Conservation (phyloP, 495 filamentous ascomycete species). For the Penicillium cinerascens region DNA sequence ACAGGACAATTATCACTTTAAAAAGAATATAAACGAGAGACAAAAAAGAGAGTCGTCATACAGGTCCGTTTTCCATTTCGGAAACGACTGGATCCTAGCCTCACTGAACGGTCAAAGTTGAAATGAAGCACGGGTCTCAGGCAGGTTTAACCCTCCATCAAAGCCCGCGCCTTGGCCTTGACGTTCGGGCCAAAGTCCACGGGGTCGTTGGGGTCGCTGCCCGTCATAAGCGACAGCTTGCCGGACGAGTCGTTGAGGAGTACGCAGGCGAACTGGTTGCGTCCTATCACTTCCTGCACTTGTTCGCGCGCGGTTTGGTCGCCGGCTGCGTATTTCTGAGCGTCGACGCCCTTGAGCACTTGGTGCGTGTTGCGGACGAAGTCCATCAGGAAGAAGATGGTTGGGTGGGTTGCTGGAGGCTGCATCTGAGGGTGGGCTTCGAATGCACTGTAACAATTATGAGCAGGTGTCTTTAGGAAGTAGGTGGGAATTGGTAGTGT, state of each 20-base stretch:
- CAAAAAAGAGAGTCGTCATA: neutral
- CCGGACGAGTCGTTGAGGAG: slow-evolving; percentile 28
- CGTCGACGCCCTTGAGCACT: slow-evolving; percentile 24
- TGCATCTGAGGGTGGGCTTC: slow-evolving; percentile 32
- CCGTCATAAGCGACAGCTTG: slow-evolving; percentile 24
- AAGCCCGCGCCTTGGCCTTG: slow-evolving; percentile 14
- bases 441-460: slow-evolving; percentile 20
- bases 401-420: slow-evolving; percentile 28
- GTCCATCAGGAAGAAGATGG: slow-evolving; percentile 32
- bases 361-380: slow-evolving; percentile 32
- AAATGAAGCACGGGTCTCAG: neutral
- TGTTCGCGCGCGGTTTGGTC: slow-evolving; percentile 14
- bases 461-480: slow-evolving; percentile 2
- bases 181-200: slow-evolving; percentile 30
- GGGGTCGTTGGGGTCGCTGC: slow-evolving; percentile 18
- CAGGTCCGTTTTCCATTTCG: neutral
- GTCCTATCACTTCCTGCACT: slow-evolving; percentile 24
- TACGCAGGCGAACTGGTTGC: slow-evolving; percentile 26
- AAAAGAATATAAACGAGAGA: neutral
- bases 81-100: neutral
- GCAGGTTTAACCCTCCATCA: slow-evolving; percentile 6
- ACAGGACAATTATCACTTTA: neutral
- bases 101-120: neutral
- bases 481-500: neutral
- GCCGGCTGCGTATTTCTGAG: slow-evolving; percentile 20